Evolutionary conservation across 2,329 filamentous ascomycete genomes (phyloP).

Genomic region (Venturia oleaginea): DNA sequence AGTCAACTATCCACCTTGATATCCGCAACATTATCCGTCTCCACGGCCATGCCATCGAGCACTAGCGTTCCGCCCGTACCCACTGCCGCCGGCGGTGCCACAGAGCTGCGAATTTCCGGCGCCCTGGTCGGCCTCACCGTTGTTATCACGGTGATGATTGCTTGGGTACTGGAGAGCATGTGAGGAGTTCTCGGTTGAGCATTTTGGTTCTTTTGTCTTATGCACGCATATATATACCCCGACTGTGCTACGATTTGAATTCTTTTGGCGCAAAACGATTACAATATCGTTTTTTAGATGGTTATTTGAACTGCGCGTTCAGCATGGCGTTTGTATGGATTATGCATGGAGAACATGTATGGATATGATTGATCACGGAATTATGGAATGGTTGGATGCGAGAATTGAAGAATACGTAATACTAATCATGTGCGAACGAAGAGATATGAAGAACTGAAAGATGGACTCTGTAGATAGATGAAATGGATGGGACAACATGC

Average conservation of each 20-base stretch:
- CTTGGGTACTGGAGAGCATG: constrained; percentile 9
- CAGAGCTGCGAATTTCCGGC: constrained; percentile 3
- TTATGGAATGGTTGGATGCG: not conserved
- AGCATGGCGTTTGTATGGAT: not conserved
- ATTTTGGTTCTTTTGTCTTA: not conserved
- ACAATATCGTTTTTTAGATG: no score
- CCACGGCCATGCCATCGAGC: constrained; percentile 13
- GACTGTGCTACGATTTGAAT: constrained; percentile 40
- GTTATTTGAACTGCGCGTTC: no score
- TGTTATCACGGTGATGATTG: constrained; percentile 10
- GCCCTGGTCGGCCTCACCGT: not conserved
- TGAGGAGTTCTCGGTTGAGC: not conserved
- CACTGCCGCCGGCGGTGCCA: constrained; percentile 21
- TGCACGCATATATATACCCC: not conserved
- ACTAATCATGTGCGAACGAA: not conserved
- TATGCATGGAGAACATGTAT: not conserved
- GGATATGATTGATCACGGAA: not conserved
- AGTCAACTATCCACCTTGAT: not conserved
- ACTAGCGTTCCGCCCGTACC: constrained; percentile 23
- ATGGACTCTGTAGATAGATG: not conserved
- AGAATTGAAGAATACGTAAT: not conserved
- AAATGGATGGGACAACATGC: no score
- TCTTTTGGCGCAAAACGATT: not conserved
- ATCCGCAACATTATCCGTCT: not conserved
- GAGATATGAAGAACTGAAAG: not conserved